phyloP scores from a whole-genome alignment of 2,329 filamentous ascomycete species.

The Camillea tinctor region DNA sequence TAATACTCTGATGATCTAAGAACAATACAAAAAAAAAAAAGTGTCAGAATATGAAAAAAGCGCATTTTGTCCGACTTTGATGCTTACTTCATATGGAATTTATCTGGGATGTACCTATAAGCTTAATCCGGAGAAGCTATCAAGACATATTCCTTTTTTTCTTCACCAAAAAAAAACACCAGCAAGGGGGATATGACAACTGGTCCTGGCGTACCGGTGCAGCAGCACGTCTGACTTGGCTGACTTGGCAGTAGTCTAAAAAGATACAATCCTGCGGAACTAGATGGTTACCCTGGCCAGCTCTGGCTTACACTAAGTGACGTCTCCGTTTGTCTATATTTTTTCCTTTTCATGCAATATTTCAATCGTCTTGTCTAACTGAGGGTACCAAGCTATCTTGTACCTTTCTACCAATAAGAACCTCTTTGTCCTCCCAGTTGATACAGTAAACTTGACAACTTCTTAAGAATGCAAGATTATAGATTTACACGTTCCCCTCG shows the following conservation, averaged over 20 bases:
- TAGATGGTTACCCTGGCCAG: background rate
- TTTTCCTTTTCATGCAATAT: too few relatives aligned
- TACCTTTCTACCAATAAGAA: background rate
- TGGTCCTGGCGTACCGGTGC: background rate
- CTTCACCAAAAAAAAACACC: background rate
- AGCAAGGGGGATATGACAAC: background rate
- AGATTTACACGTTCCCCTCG: background rate
- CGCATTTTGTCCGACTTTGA: too few relatives aligned
- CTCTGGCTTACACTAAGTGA: background rate
- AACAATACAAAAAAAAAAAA: background rate
- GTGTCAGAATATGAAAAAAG: too few relatives aligned
- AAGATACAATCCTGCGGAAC: background rate
- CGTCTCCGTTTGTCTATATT: background rate
- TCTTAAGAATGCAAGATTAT: background rate
- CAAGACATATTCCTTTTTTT: background rate
- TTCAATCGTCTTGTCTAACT: too few relatives aligned
- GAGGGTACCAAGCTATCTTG: background rate
- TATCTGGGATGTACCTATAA: background rate
- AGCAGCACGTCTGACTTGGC: background rate
- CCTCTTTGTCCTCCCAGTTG: background rate
- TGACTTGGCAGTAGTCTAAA: background rate
- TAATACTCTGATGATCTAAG: background rate
- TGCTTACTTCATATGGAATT: too few relatives aligned
- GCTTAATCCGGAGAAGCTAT: background rate
- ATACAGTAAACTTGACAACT: background rate